Base-by-base conservation (phyloP, 1,284 basidiomycete species). In the Puccinia coronata region DNA sequence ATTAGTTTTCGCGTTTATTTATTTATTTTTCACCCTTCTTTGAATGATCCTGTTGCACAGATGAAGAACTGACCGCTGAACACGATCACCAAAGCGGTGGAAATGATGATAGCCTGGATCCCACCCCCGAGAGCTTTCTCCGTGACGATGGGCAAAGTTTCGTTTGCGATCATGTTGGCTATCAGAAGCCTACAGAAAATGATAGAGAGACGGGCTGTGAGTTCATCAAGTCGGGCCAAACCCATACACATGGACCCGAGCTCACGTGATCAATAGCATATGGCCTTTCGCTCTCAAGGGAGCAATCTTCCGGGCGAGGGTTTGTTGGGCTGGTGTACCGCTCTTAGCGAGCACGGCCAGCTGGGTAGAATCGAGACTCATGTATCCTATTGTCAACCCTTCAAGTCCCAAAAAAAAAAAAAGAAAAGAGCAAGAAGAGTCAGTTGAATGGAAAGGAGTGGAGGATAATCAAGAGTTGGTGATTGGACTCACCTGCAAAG, bases 341-440 rank as follows among this genome's bases (percentile, higher is more conserved):
- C 92, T 93, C 80, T 94, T 91, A 82, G 91, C 90, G 16, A 96
- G 88, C 1, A 96, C 95, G 84, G 92, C 92, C 53, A 96, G 89
- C 88, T 96, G 94, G 28, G 94, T 96, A 87, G 93, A 92, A 87
- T 96, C 95, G 84, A 96, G 89, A 84, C 92, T 93, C 93, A 96
- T 95, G 86, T 96, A 96, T 14, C 94, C 95, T 73, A 93, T 88
- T 82, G 93, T 93, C 83, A 94, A 88, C 86, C 91, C 82, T 83
- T 25, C 2, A 36, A 12, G 51, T n/a, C n/a, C n/a, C n/a, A n/a
- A n/a, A n/a, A n/a, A n/a, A n/a, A n/a, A n/a, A n/a, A n/a, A n/a
- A n/a, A n/a, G n/a, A n/a, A n/a, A n/a, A n/a, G n/a, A n/a, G n/a
- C n/a, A n/a, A 59, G 36, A n/a, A 6, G 39, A n/a, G 69, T 6